Evolutionary conservation across 495 filamentous ascomycete species (phyloP), one percentile per base, ranked within the genome.

Genomic region (Pseudoneurospora amorphoporcata): DNA sequence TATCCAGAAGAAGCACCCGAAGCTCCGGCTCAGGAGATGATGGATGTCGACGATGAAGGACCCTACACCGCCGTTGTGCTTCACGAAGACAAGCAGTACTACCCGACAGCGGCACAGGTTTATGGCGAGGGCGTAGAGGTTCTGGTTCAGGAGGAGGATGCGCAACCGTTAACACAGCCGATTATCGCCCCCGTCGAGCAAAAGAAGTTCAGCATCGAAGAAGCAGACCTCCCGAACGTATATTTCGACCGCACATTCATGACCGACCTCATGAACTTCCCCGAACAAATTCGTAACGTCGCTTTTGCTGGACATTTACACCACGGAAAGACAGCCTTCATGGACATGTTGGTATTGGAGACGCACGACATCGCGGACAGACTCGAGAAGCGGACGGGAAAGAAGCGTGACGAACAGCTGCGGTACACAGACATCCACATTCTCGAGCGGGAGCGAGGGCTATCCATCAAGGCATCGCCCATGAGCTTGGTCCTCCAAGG

Each of bases 21-120:
- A 72, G 83, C 77, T 40, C 85, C 90, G 72, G 88, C 90, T 39
- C 92, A 96, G 79, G 91, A 98, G 81, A 83, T 95, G 78, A 98
- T 99, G 96, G 93, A 98, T 79, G 82, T 98, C 38, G 95, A 98
- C 81, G 85, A 90, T 82, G 93, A 97, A 68, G 94, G 93, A n/a
- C 93, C 95, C 23, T 98, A 94, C 8, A 99, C 98, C 81, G 95
- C 95, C 58, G 94, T 99, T 40, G 86, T 99, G 69, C 87, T 99
- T 39, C 96, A 99, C 80, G 95, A 99, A 84, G 96, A 99, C 83
- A 98, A 99, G 81, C 95, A 98, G 83, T 99, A 99, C 79, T 99
- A 99, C 78, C 96, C 95, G 19, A 97, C 93, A 37, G 96, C 95
- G 39, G 90, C 94, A 75, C 95, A 98, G 77, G 90, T 97, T 17